Conservation (phyloP, 2,329 filamentous ascomycete genomes). For the Elsinoe arachidis region DNA sequence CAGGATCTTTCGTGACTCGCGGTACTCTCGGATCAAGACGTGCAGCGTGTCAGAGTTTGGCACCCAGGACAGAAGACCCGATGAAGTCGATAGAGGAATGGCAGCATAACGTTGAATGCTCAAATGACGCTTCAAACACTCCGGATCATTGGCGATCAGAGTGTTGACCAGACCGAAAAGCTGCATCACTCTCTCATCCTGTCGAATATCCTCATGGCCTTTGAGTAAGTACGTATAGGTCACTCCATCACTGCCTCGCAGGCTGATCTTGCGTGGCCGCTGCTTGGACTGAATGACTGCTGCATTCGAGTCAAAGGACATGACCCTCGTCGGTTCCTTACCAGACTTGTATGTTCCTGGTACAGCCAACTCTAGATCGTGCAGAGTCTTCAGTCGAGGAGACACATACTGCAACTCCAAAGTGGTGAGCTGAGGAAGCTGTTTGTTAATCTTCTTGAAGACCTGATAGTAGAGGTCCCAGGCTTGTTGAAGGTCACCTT, state of each 20-base stretch:
- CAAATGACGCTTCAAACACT: constrained; percentile 93
- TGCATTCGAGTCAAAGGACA: constrained; percentile 81
- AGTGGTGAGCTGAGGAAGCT: constrained; percentile 84
- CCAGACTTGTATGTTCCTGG: constrained; percentile 85
- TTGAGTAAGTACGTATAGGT: constrained; percentile 87
- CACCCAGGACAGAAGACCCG: constrained; percentile 90
- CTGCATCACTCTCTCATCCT: constrained; percentile 99
- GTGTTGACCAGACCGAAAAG: constrained; percentile 97
- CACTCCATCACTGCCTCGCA: constrained; percentile 80
- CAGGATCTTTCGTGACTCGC: constrained; percentile 91
- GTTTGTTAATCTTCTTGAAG: constrained; percentile 88
- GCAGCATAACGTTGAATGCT: constrained; percentile 93
- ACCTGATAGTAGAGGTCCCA: constrained; percentile 99
- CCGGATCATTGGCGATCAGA: constrained; percentile 81
- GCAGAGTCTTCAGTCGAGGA: constrained; percentile 77
- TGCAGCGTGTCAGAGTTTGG: constrained; percentile 96
- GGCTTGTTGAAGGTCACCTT: constrained; percentile 91
- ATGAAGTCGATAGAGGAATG: constrained; percentile 95
- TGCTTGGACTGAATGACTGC: constrained; percentile 96
- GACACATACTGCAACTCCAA: constrained; percentile 96
- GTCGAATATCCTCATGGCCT: constrained; percentile 98
- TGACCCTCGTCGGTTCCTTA: constrained; percentile 71
- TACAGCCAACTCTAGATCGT: constrained; percentile 84
- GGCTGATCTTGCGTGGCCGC: constrained; percentile 77
- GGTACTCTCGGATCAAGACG: constrained; percentile 92